Evolutionary conservation across 768 basidiomycete species (phyloP).

Genomic region (Trametopsis cervina): DNA sequence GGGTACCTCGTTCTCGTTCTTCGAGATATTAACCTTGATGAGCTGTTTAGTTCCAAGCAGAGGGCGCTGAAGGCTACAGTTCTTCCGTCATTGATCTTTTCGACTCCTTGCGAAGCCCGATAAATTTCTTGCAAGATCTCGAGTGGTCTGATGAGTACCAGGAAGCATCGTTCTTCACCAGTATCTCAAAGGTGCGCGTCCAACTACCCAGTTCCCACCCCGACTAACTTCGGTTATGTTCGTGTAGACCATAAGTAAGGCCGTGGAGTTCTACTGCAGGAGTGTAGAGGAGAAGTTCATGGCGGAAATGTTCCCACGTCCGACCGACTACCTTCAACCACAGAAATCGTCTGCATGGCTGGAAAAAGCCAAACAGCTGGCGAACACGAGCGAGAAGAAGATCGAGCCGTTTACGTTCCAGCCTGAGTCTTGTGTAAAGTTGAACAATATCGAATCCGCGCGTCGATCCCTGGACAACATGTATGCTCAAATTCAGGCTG

Average conservation of each 20-base stretch:
- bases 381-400: slow-evolving; percentile 79
- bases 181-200: slow-evolving; percentile 72
- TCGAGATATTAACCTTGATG: not conserved
- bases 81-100: slow-evolving; percentile 98
- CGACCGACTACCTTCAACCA: slow-evolving; percentile 70
- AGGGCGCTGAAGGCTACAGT: slow-evolving; percentile 77
- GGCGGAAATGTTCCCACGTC: slow-evolving; percentile 90
- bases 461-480: slow-evolving; percentile 88
- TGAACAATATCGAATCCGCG: slow-evolving; percentile 95
- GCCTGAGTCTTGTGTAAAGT: slow-evolving; percentile 90
- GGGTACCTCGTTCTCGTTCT: not conserved
- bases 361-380: slow-evolving; percentile 75
- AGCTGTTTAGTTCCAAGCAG: slow-evolving; percentile 60
- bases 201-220: too few species aligned
- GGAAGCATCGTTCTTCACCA: slow-evolving; percentile 84
- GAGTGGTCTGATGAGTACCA: slow-evolving; percentile 92
- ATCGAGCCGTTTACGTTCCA: slow-evolving; percentile 93
- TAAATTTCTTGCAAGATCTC: slow-evolving; percentile 80
- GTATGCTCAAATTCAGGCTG: slow-evolving; percentile 87
- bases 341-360: slow-evolving; percentile 87
- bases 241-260: slow-evolving; percentile 90
- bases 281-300: slow-evolving; percentile 86
- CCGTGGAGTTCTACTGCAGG: slow-evolving; percentile 87
- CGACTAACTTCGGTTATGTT: too few species aligned
- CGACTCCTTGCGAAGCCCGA: slow-evolving; percentile 86